A percentile compares a stretch with the other conserved stretches of the same genome.
Evolutionary conservation across 73 alveolate species (phyloP).

Genomic region (Loxodes magnus): DNA sequence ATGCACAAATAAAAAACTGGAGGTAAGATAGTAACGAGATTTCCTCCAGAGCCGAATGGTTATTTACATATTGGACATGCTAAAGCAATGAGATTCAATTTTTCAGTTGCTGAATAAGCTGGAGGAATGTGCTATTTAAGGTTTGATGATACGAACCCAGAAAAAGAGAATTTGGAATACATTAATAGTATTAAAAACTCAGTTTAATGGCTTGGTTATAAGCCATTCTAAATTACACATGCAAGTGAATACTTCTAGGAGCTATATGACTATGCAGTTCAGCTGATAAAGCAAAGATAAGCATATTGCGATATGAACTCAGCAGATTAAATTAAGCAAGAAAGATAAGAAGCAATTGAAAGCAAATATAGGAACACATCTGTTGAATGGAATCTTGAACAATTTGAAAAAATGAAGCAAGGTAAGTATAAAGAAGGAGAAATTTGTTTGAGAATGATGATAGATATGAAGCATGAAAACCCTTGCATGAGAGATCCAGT

Average conservation of each 20-base stretch:
- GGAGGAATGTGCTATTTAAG: conserved; percentile 89
- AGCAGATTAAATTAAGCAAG: conserved; percentile 52
- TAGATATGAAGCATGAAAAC: conserved; percentile 80
- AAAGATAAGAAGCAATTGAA: conserved; percentile 62
- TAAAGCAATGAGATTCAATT: conserved; percentile 96
- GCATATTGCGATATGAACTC: conserved; percentile 88
- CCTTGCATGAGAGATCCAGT: conserved; percentile 98
- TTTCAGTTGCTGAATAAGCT: conserved; percentile 76
- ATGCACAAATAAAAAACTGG: conserved; percentile 78
- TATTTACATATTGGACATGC: conserved; percentile 99
- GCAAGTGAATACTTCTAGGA: conserved; percentile 88
- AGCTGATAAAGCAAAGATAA: conserved; percentile 73
- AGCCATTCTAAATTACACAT: conserved; percentile 87
- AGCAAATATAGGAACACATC: conserved; percentile 91
- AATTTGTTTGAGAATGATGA: conserved; percentile 90
- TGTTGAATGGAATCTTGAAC: conserved; percentile 81
- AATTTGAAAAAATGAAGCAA: conserved; percentile 88
- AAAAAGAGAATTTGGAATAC: conserved; percentile 88
- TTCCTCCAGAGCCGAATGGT: conserved; percentile 99
- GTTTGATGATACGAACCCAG: conserved; percentile 98
- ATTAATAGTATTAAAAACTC: conserved; percentile 80
- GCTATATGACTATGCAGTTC: conserved; percentile 84
- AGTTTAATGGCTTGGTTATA: conserved; percentile 89
- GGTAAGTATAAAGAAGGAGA: conserved; percentile 92
- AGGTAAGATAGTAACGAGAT: conserved; percentile 91